Base-by-base conservation (phyloP, 2,329 filamentous ascomycete species). In the Fusarium proliferatum region DNA sequence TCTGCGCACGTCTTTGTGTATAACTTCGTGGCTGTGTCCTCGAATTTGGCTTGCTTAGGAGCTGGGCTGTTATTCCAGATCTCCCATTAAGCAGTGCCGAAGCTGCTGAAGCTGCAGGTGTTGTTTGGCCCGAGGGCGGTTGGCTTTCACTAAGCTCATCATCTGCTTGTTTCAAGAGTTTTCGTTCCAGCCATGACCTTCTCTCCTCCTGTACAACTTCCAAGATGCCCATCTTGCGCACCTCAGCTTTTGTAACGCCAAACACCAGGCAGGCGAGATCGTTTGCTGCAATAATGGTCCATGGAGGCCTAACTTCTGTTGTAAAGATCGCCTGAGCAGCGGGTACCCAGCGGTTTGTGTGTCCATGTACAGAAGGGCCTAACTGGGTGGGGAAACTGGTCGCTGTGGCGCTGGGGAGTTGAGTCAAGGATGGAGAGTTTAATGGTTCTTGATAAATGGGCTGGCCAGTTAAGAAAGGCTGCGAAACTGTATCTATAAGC, bases 211-310 rank as follows among this genome's bases (percentile, higher is more conserved):
- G 93, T 23, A 99, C 95, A 36, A 99, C 94, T 80, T 98, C 95
- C 66, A 99, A 84, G 64, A 99, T 98, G 53, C 96, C 96, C 86
- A 98, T 91, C 80, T 95, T 98, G 62, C 95, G 91, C 30, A 99
- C 94, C 82, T 99, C 96, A 9, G 94, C 94, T 79, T 94, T 94
- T n/a, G 95, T 97, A 15, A 99, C 94, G n/a, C 96, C 96, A 84
- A 98, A 99, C n/a, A 98, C 92, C 48, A 99, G 87, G 82, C 96
- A 99, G 23, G 96, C 96, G 55, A 99, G 87, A 80, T 99, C 96
- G 80, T 99, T 99, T 56, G 96, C 96, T 6, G 96, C 94, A 60
- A 98, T 89, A 67, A 99, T 98, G 2, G 96, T 99, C 93, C 95
- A 99, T 6, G 96, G 96, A 13, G 94, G 89, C 72, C 93, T 91